Percentiles rank a stretch among this genome's conserved stretches.
phyloP scores from a whole-genome alignment of 139 green algal genomes.

The Mesostigma viride region DNA sequence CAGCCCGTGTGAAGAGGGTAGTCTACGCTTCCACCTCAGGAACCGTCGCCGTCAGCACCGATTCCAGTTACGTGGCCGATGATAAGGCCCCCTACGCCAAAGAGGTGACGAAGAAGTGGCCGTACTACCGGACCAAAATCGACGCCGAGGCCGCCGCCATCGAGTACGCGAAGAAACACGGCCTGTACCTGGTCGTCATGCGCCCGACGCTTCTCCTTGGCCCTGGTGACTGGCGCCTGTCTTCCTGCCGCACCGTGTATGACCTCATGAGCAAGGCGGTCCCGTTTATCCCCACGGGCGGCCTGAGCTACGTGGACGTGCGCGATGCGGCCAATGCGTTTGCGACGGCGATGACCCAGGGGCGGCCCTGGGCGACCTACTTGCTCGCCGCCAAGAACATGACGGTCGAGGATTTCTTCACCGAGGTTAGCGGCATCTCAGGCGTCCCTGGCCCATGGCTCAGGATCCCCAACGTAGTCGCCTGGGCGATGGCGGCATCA shows the following conservation, averaged over 20 bases:
- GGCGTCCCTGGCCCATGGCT: conserved; percentile 8
- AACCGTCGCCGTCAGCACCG: background rate
- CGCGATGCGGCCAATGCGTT: conserved; percentile 15
- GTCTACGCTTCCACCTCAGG: conserved; percentile 31
- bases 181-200: conserved; percentile 24
- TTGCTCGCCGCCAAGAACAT: conserved; percentile 11
- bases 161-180: conserved; percentile 5
- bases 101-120: conserved; percentile 12
- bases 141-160: conserved; percentile 13
- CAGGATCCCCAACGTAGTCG: background rate
- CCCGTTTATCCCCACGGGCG: conserved; percentile 14
- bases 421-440: background rate
- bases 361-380: background rate
- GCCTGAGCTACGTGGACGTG: conserved; percentile 18
- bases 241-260: conserved; percentile 6
- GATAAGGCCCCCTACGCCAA: conserved; percentile 20
- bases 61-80: background rate
- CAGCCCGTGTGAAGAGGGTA: background rate
- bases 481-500: background rate
- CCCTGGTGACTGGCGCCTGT: conserved; percentile 18
- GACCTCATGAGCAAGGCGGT: conserved; percentile 8
- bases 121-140: conserved; percentile 28
- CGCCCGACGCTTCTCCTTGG: conserved; percentile 25
- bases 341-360: background rate
- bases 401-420: conserved; percentile 15